Conservation (phyloP, 208 protist genomes). For the Kentomonas sorsogonicus region DNA sequence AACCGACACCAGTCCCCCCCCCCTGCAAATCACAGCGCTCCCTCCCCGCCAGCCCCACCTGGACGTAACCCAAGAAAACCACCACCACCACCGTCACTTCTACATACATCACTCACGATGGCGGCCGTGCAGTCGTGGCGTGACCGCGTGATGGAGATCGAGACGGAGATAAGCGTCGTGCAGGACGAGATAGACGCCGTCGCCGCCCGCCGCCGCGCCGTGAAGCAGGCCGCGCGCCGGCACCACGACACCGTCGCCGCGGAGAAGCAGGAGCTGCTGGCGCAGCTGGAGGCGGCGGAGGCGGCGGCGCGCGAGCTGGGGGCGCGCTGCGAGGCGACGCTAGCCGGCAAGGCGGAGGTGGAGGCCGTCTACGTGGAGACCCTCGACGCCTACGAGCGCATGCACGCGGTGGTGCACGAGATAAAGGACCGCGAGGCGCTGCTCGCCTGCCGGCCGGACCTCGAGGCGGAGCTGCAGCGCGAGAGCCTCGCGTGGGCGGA, state of each 20-base stretch:
- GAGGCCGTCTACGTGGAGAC: slow-evolving; percentile 72
- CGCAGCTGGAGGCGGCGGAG: slow-evolving; percentile 62
- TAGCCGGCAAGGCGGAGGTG: slow-evolving; percentile 46
- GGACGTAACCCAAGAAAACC: no score
- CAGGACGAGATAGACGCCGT: slow-evolving; percentile 66
- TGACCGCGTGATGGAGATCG: slow-evolving; percentile 65
- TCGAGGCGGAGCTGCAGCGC: slow-evolving; percentile 52
- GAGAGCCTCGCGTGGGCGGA: slow-evolving; percentile 76
- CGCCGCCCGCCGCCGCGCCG: slow-evolving; percentile 26
- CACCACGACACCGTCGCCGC: slow-evolving; percentile 40
- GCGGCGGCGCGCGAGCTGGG: slow-evolving; percentile 48
- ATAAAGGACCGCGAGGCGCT: slow-evolving; percentile 72
- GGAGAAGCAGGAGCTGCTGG: slow-evolving; percentile 63
- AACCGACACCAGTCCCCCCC: no score
- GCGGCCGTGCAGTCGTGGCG: slow-evolving; percentile 53
- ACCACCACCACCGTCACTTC: no score
- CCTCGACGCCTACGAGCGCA: slow-evolving; percentile 76
- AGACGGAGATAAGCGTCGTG: slow-evolving; percentile 52
- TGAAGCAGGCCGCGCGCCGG: slow-evolving; percentile 44
- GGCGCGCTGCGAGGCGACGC: slow-evolving; percentile 40
- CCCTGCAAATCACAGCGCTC: no score
- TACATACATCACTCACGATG: no score
- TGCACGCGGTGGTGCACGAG: slow-evolving; percentile 67
- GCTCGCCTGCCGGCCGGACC: slow-evolving; percentile 53
- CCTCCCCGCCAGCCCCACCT: no score